Evolutionary conservation across 345 rosid species (phyloP).

Genomic region (rapeseed (Brassica napus)): Da-Ae NC_063435.1:10892001-10892500

Average conservation of each 20-base stretch:
- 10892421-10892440: no score
- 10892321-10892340: neutral
- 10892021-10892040: constrained; percentile 67
- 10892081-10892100: neutral
- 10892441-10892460: no score
- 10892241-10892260: constrained; percentile 67
- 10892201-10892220: constrained; percentile 61
- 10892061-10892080: no score
- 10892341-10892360: neutral
- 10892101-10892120: neutral
- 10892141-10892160: constrained; percentile 88
- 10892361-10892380: neutral
- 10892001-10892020: constrained; percentile 55
- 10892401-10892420: no score
- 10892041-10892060: constrained; percentile 79
- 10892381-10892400: neutral
- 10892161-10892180: constrained; percentile 90
- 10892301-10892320: neutral
- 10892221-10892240: constrained; percentile 71
- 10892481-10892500: no score
- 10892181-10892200: constrained; percentile 65
- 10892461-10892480: no score
- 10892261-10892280: neutral
- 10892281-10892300: neutral
- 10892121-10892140: constrained; percentile 49